phyloP scores from a whole-genome alignment of 2,329 filamentous ascomycete species.

The Pestalotiopsis sp. region DNA sequence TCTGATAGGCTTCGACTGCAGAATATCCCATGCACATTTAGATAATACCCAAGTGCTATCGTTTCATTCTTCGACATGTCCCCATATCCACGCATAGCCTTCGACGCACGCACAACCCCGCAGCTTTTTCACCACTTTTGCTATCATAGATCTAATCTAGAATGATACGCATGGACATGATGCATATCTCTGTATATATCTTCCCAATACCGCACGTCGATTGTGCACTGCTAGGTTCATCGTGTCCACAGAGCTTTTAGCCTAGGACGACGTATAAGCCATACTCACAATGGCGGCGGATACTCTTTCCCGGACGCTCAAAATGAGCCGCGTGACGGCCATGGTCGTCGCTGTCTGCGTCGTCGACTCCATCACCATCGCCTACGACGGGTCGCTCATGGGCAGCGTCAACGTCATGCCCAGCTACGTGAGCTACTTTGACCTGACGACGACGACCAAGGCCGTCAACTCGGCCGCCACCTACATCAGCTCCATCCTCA shows the following conservation, averaged over 20 bases:
- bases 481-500: slow-evolving; percentile 25
- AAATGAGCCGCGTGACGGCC: slow-evolving; percentile 6
- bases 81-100: not conserved
- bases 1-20: not conserved
- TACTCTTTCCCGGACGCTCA: not conserved
- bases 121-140: not conserved
- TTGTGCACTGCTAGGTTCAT: too few species aligned
- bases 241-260: not conserved
- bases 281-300: not conserved
- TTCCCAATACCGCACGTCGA: too few species aligned
- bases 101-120: not conserved
- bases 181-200: too few species aligned
- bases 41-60: not conserved
- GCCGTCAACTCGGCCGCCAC: slow-evolving; percentile 29
- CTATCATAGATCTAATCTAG: not conserved
- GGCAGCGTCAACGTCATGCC: slow-evolving; percentile 33
- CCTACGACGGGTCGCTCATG: slow-evolving; percentile 12
- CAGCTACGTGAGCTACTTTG: slow-evolving; percentile 31
- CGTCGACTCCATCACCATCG: slow-evolving; percentile 3
- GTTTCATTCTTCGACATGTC: not conserved
- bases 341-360: slow-evolving; percentile 4
- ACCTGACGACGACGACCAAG: slow-evolving; percentile 31
- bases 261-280: not conserved
- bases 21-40: not conserved
- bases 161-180: too few species aligned